phyloP scores from a whole-genome alignment of 176 grass and related monocot genomes.

The Triticum monococcum region DNA sequence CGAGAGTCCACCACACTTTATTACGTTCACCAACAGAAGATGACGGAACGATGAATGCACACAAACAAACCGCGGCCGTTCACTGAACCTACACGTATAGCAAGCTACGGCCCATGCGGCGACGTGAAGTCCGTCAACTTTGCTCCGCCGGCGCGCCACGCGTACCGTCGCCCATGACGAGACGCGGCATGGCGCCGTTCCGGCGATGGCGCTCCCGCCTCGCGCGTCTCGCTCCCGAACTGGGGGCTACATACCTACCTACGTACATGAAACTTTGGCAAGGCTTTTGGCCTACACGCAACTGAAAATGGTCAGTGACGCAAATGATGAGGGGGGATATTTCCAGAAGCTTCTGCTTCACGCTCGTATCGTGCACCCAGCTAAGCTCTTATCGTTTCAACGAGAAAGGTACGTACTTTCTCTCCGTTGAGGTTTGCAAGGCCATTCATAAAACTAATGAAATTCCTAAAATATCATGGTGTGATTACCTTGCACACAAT shows the following conservation, averaged over 20 bases:
- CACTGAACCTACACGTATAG: background rate
- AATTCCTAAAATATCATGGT: too few relatives aligned
- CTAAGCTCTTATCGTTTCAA: background rate
- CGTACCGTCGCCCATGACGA: background rate
- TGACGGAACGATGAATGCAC: background rate
- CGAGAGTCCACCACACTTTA: background rate
- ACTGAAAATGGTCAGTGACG: slow-evolving; percentile 14
- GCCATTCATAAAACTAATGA: background rate
- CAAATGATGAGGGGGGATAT: background rate
- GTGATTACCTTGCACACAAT: too few relatives aligned
- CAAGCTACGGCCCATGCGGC: background rate
- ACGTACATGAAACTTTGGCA: too few relatives aligned
- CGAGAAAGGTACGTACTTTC: background rate
- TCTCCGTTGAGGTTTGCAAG: background rate
- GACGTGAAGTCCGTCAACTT: slow-evolving; percentile 17
- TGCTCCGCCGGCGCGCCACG: slow-evolving; percentile 18
- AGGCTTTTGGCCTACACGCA: slow-evolving; percentile 17
- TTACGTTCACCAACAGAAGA: background rate
- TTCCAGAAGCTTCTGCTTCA: background rate
- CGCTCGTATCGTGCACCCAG: background rate
- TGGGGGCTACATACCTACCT: too few relatives aligned
- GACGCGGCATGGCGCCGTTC: background rate
- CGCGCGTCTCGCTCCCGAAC: background rate
- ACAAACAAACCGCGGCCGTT: slow-evolving; percentile 13
- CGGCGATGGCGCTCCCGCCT: background rate